Evolutionary conservation across 164 flowering plant genomes (phyloP).

Genomic region (Piper longum): DNA sequence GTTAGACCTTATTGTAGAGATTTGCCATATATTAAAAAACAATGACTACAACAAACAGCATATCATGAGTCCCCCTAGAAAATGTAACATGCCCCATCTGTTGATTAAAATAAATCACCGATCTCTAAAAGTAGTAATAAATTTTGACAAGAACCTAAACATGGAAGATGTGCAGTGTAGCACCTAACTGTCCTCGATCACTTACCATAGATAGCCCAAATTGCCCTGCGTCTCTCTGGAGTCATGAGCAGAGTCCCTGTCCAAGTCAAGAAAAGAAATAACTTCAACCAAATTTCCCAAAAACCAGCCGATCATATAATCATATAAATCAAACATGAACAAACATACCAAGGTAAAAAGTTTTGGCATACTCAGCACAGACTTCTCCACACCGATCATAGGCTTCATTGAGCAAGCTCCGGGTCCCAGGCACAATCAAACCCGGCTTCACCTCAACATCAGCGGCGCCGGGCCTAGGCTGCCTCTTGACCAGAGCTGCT

Average conservation of each 20-base stretch:
- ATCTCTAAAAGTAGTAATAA: too few species aligned
- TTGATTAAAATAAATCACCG: too few species aligned
- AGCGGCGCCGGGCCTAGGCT: constrained; percentile 14
- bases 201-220: constrained; percentile 89
- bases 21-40: too few species aligned
- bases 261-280: background rate
- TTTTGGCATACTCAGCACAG: constrained; percentile 87
- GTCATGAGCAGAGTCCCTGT: constrained; percentile 81
- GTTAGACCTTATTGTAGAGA: too few species aligned
- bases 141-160: background rate
- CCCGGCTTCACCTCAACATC: constrained; percentile 35
- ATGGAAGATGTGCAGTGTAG: background rate
- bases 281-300: background rate
- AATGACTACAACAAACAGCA: too few species aligned
- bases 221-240: constrained; percentile 59
- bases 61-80: too few species aligned
- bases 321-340: background rate
- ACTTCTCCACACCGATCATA: constrained; percentile 83
- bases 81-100: too few species aligned
- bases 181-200: background rate
- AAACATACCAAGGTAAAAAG: constrained; percentile 61
- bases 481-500: constrained; percentile 52
- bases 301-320: background rate
- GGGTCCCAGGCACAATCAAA: constrained; percentile 32
- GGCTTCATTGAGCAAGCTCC: constrained; percentile 49